Base-by-base conservation (phyloP, 2,329 filamentous ascomycete species). In the Leptographium wingfieldii region DNA sequence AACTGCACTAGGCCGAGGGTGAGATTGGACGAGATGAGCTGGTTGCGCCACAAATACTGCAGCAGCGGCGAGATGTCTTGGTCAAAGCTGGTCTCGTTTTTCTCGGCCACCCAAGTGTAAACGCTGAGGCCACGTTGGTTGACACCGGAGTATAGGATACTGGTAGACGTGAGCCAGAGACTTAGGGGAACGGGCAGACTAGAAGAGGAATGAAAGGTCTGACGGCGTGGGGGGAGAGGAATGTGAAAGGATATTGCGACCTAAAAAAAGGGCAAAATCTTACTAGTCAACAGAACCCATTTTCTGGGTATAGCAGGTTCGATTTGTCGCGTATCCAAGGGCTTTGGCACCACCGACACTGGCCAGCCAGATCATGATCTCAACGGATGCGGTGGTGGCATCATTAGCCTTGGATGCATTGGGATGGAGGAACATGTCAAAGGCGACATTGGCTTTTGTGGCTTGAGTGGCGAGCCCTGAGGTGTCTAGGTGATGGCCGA, bases 351-450 rank as follows among this genome's bases (percentile, higher is more conserved):
- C 31, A 22, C 59, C 59, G 11, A 60, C 48, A 1, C 55, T 40
- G 38, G 27, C 55, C 11, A 60, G 25, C 59, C 59, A 60, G 19
- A 60, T 48, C 59, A 60, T 60, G 19, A 60, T 35, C 33, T 60
- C 59, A 16, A 33, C 43, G 14, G 59, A 60, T 3, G 59, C 59
- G 2, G 54, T 46, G n/a, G 54, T 59, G 31, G 48, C n/a, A 6
- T 11, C 4, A 6, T 5, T 3, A 3, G 55, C 54, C 11, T 33
- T 43, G 22, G 25, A 9, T 3, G 22, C n/a, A 25, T 57, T 49
- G 29, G 12, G 12, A 16, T 40, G 33, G n/a, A 46, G n/a, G n/a
- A 60, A 60, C 55, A 60, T 57, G 46, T 60, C 59, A 48, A 57
- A 54, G 33, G 59, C 59, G 9, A 60, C 46, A 35, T 60, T 60